Conservation (phyloP, 768 basidiomycete genomes). For the Coprinopsis sp. region DNA sequence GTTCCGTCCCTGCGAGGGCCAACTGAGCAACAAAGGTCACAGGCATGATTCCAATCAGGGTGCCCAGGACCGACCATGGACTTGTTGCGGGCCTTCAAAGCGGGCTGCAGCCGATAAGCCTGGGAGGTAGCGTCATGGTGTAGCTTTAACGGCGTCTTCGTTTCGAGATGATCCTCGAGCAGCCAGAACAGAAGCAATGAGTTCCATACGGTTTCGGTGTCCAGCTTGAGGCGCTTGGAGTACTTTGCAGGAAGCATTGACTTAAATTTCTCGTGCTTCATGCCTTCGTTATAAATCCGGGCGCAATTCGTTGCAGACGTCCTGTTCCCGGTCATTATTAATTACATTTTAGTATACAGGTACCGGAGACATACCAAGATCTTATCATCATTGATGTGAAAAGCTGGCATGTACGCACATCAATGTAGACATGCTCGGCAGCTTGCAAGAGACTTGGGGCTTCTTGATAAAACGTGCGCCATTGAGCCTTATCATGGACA, state of each 20-base stretch:
- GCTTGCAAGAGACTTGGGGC: background rate
- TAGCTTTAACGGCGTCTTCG: background rate
- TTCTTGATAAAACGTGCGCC: constrained; percentile 2
- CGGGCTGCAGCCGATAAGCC: background rate
- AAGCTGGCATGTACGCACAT: constrained; percentile 5
- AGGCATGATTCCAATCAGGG: constrained; percentile 22
- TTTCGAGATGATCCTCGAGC: background rate
- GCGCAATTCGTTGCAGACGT: background rate
- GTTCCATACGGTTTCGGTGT: background rate
- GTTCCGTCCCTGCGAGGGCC: too few relatives aligned
- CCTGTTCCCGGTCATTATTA: background rate
- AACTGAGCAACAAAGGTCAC: constrained; percentile 18
- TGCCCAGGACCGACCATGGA: constrained; percentile 21
- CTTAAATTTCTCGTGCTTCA: background rate
- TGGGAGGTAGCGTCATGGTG: background rate
- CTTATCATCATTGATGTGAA: constrained; percentile 8
- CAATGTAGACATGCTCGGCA: constrained; percentile 15
- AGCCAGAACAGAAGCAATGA: background rate
- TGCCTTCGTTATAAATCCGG: background rate
- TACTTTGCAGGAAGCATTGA: background rate
- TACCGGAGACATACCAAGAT: constrained; percentile 10
- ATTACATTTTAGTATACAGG: constrained; percentile 7
- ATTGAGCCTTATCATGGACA: constrained; percentile 4
- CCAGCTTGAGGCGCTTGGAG: background rate
- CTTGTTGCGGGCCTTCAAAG: constrained; percentile 13